Conservation (phyloP, 257 asterid species). For the Nicotiana tomentosiformis region DNA sequence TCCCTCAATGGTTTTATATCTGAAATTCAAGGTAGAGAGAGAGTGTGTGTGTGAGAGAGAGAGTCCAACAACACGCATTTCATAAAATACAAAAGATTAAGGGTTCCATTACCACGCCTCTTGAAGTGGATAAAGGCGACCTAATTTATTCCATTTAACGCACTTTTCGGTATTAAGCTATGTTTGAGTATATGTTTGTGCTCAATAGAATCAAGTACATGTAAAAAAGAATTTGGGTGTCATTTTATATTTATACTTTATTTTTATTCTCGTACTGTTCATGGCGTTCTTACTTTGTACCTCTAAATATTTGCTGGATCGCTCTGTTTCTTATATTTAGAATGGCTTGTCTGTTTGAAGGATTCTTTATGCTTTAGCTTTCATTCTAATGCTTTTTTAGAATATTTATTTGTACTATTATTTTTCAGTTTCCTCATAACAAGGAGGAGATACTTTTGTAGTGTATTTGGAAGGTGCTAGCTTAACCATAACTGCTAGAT, state of each 20-base stretch:
- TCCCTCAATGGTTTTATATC: background rate
- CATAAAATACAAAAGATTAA: background rate
- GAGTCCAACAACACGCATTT: background rate
- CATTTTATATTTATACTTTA: background rate
- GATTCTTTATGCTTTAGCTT: background rate
- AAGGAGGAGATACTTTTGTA: background rate
- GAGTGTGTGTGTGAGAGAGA: no score
- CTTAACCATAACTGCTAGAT: no score
- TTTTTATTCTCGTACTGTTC: background rate
- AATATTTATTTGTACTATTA: background rate
- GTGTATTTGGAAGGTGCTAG: no score
- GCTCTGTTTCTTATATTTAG: background rate
- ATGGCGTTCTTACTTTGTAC: background rate
- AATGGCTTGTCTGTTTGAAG: background rate
- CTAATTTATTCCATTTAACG: background rate
- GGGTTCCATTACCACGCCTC: background rate
- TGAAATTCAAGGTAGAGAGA: background rate
- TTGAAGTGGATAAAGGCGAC: background rate
- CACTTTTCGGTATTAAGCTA: background rate
- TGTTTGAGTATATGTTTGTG: background rate
- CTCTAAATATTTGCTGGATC: background rate
- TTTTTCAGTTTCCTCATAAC: background rate
- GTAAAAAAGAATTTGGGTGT: background rate
- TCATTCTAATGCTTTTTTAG: background rate
- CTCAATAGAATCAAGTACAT: background rate